Base-by-base conservation (phyloP, 2,329 filamentous ascomycete species). In the Pseudovirgaria hyperparasitica region DNA sequence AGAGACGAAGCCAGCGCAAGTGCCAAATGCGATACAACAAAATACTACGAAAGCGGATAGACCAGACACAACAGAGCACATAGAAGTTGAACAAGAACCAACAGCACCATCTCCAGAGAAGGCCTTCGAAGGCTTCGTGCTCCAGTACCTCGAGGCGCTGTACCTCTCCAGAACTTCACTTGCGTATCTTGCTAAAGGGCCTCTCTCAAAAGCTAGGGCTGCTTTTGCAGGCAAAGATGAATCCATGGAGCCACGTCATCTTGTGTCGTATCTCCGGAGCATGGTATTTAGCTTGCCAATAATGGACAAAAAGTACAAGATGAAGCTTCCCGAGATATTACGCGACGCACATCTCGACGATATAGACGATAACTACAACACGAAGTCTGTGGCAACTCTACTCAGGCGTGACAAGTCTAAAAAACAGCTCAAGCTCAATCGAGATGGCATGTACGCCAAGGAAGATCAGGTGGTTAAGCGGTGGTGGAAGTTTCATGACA, bases 121-220 rank as follows among this genome's bases (percentile, higher is more conserved):
- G 19, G 43, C 59, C 62, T 72, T 54, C 72, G 76, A 30, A 67
- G 71, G 34, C 5, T 32, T 50, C 10, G 37, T 46, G 3, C 43
- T 46, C 14, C 44, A 55, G 24, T 56, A 55, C 31, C 43, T 65
- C 12, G 57, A 63, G 9, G 51, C 57, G 17, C 39, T 65, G 35
- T 64, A 68, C 46, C 39, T 58, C 8, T 56, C 48, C 6, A 55
- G 81, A 66, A 81, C 78, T 18, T 82, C 81, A 4, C 57, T 87
- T 30, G 81, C 81, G 31, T 90, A 86, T 51, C 86, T 87, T 52
- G 76, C 76, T 12, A 90, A 90, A 57, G 82, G 81, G 1, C 79
- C 82, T 2, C 58, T 90, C 12, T 82, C 81, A 23, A 68, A 80
- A 39, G 76, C 79, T 23, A 70, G 81, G 32, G 77, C 76, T 24